Evolutionary conservation across 2,329 filamentous ascomycete species (phyloP), one percentile per base, ranked within the genome.

Genomic region (Diaporthe nobilis): DNA sequence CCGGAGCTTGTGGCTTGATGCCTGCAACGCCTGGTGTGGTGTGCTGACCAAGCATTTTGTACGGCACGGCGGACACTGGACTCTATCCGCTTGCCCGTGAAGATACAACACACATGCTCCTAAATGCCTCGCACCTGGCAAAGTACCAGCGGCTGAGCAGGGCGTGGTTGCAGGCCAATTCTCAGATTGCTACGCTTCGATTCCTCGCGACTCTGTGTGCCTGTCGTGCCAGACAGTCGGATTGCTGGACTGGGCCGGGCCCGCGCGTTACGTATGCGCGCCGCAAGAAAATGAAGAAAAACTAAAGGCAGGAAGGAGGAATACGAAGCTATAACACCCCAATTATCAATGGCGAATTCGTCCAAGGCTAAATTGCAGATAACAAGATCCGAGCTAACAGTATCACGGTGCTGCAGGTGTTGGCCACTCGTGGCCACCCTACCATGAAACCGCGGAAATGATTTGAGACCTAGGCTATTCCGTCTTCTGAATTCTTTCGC

Each of bases 241-340:
- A 34, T 17, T 25, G 31, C 31, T 34, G 28, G 47, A 25, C 28
- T 20, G 28, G 63, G 12, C 15, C 47, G 22, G 13, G 65, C 47
- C 10, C 25, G 34, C 47, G n/a, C 65, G 22, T 68, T 28, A 10
- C 65, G n/a, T n/a, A n/a, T 68, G 44, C 8, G 8, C 34, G 8
- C n/a, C 47, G 53, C 65, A 20, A n/a, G 42, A 42, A 55, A 15
- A 53, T 3, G 3, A 37, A 51, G 17, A 34, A 37, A 51, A 25
- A 34, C 15, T 25, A 17, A 53, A 55, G 49, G 34, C 20, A 42
- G 49, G 44, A 42, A 42, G 49, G 44, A 42, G 49, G 55, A 72
- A 72, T 49, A 72, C 70, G 57, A 61, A 63, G 71, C 58, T 63
- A 63, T 53, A 73, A 44, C n/a, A 42, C 25, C 44, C 39, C 22